Percentiles rank a stretch among this genome's conserved stretches.
phyloP scores from a whole-genome alignment of 2,329 filamentous ascomycete species.

The Daldinia sp. region DNA sequence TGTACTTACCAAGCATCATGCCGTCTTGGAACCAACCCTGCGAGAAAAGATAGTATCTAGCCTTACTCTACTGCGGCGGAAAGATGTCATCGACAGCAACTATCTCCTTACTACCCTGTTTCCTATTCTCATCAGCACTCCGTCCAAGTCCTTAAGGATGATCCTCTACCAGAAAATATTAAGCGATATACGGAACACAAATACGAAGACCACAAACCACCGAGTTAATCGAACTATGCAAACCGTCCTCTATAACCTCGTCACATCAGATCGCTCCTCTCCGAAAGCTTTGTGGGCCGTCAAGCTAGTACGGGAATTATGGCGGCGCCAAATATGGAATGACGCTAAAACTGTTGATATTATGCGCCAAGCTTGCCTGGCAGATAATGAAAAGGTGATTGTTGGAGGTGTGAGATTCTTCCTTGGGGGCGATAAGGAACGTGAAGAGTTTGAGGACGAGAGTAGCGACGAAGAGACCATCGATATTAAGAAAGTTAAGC shows the following conservation, averaged over 20 bases:
- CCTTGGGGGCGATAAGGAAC: constrained; percentile 93
- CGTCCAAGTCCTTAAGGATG: constrained; percentile 87
- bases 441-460: constrained; percentile 91
- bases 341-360: constrained; percentile 96
- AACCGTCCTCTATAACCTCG: constrained; percentile 90
- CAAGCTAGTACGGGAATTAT: constrained; percentile 93
- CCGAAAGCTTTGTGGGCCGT: constrained; percentile 94
- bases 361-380: constrained; percentile 92
- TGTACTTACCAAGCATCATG: constrained; percentile 85
- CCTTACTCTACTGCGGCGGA: constrained; percentile 86
- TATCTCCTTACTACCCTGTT: constrained; percentile 91
- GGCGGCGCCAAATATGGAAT: constrained; percentile 96
- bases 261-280: constrained; percentile 86
- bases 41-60: constrained; percentile 95
- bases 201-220: constrained; percentile 90
- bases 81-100: constrained; percentile 89
- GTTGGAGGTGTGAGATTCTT: constrained; percentile 92
- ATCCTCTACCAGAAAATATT: constrained; percentile 88
- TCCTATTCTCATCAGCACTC: constrained; percentile 90
- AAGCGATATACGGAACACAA: constrained; percentile 88
- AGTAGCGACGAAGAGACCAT: constrained; percentile 83
- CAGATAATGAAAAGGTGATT: constrained; percentile 93
- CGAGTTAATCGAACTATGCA: constrained; percentile 93
- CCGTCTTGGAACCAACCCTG: constrained; percentile 82
- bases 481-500: constrained; percentile 84